Conservation (phyloP, 495 filamentous ascomycete species). For the Saxispiralis lemnorum region DNA sequence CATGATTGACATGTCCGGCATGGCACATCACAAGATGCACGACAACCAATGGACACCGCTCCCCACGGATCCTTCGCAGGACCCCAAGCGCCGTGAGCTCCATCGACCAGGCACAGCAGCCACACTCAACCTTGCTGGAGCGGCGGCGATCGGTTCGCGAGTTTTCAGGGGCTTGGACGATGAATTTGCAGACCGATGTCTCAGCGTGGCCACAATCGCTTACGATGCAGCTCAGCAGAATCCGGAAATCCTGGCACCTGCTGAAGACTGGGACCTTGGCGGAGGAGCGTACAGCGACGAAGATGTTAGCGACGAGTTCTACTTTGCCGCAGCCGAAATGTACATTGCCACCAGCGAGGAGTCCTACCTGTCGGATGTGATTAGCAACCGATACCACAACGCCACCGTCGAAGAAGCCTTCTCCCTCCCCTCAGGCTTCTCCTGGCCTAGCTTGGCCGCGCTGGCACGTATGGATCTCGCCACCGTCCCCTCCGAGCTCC, state of each 20-base stretch:
- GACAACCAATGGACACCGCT: constrained; percentile 10
- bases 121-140: too few species aligned
- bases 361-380: constrained; percentile 5
- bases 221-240: constrained; percentile 7
- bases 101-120: constrained; percentile 6
- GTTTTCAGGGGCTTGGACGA: too few species aligned
- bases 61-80: constrained; percentile 7
- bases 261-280: constrained; percentile 10
- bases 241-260: constrained; percentile 6
- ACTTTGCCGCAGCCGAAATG: constrained; percentile 11
- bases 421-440: constrained; percentile 7
- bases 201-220: constrained; percentile 2
- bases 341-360: constrained; percentile 6
- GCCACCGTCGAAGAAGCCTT: constrained; percentile 4
- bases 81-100: constrained; percentile 6
- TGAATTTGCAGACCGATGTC: too few species aligned
- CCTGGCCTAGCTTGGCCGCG: constrained; percentile 6
- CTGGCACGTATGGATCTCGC: constrained; percentile 7
- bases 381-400: constrained; percentile 5
- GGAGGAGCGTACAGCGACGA: constrained; percentile 11
- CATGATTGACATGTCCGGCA: constrained; percentile 5
- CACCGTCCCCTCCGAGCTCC: constrained; percentile 10
- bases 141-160: too few species aligned
- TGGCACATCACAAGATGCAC: constrained; percentile 12
- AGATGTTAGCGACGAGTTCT: constrained; percentile 10